Evolutionary conservation across 805 yeast species (phyloP), one percentile per base, ranked within the genome.

Genomic region (Candida parachauliodes): DNA sequence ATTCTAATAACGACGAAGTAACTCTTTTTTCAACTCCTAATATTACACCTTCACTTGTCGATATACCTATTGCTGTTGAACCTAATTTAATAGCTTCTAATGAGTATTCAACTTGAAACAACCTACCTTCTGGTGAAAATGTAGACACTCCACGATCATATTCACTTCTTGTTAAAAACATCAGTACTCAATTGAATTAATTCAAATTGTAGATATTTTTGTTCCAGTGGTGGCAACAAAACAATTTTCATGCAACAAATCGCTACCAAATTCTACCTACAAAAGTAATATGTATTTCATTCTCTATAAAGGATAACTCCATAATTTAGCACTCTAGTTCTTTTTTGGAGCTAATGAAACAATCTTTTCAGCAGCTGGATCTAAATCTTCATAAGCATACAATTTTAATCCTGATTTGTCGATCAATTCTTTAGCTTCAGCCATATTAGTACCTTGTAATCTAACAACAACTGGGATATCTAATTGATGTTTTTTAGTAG

Each of bases 81-180:
- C 96, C 96, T 28, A 83, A 73, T 57, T 93, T 93, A 62, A 93
- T 93, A 32, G 98, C 98, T 63, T 93, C 98, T 40, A 93, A 69
- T 8, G 98, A 93, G 62, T 93, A 93, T 62, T 93, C 98, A 30
- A 93, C 98, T 67, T 93, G 98, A 69, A 93, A 93, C 44, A 93
- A 70, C 59, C 99, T 84, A 18, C 99, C 99, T 61, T 94, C 98
- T 18, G 99, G 99, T 1, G 98, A 89, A 62, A 94, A 93, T 7
- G 99, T 94, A 55, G 94, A 84, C 34, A 93, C 98, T 46, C 98
- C 99, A 63, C 99, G 84, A 60, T 93, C 99, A 63, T 93, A 93
- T 72, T 93, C 99, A 68, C 95, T 85, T 81, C 99, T 84, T n/a
- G 99, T 93, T 50, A 93, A 76, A 67, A 93, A 93, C 99, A 93